Percentiles rank a stretch among this genome's conserved stretches.
phyloP scores from a whole-genome alignment of 352 stramenopile species.

The Phytophthora ramorum region DNA sequence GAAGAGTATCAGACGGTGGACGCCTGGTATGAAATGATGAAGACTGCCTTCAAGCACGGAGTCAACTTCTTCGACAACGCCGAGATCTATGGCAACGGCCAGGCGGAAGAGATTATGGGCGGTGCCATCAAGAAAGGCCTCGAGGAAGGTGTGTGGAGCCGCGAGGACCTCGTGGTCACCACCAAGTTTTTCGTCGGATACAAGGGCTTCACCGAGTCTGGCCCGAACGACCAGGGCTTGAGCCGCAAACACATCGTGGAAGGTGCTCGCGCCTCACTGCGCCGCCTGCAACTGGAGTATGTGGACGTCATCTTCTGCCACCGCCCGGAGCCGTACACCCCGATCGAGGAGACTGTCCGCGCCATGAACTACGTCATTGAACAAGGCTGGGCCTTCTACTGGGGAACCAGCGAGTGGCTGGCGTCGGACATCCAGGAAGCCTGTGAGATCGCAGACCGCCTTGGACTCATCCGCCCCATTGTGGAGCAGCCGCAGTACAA shows the following conservation, averaged over 20 bases:
- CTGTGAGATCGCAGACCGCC: constrained; percentile 44
- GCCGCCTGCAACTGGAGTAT: constrained; percentile 52
- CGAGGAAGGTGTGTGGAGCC: constrained; percentile 37
- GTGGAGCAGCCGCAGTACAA: constrained; percentile 71
- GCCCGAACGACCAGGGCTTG: constrained; percentile 38
- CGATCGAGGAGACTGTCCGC: constrained; percentile 62
- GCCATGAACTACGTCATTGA: constrained; percentile 71
- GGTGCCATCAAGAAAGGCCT: constrained; percentile 50
- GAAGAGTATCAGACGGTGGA: constrained; percentile 37
- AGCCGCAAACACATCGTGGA: constrained; percentile 61
- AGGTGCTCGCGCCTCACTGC: constrained; percentile 45
- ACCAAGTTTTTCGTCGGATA: constrained; percentile 62
- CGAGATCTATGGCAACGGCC: constrained; percentile 21
- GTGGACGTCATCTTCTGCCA: constrained; percentile 76
- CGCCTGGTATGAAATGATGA: constrained; percentile 27
- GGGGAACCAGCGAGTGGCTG: constrained; percentile 48
- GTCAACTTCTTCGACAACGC: constrained; percentile 32
- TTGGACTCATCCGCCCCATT: constrained; percentile 40
- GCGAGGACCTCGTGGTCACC: constrained; percentile 63
- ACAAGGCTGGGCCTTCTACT: constrained; percentile 63
- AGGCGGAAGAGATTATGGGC: constrained; percentile 44
- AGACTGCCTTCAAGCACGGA: constrained; percentile 21
- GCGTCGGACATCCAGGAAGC: constrained; percentile 56
- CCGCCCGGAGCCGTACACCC: constrained; percentile 55
- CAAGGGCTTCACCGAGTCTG: constrained; percentile 22